Conservation (phyloP, 805 yeast genomes). For the Wickerhamiella qilinensis region DNA sequence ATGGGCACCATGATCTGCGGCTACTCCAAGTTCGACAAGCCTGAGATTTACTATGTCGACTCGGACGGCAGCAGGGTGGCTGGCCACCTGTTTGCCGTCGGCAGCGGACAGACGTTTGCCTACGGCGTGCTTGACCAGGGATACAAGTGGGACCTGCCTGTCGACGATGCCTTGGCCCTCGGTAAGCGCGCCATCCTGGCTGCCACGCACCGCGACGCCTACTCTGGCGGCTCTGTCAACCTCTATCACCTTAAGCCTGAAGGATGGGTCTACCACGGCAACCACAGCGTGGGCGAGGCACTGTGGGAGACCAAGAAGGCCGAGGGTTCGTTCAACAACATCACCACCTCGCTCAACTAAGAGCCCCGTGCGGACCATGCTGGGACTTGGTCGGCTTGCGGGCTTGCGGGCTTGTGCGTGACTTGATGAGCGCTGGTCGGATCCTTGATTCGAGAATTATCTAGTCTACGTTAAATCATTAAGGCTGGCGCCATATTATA, state of each 20-base stretch:
- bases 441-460: no score
- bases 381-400: no score
- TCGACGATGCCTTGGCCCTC: slow-evolving; percentile 83
- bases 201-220: slow-evolving; percentile 97
- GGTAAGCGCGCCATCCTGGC: slow-evolving; percentile 95
- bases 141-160: slow-evolving; percentile 78
- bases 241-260: slow-evolving; percentile 81
- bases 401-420: no score
- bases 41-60: slow-evolving; percentile 89
- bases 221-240: slow-evolving; percentile 91
- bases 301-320: slow-evolving; percentile 83
- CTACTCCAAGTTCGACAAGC: slow-evolving; percentile 86
- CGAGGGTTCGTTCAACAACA: slow-evolving; percentile 82
- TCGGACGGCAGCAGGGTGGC: slow-evolving; percentile 91
- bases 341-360: slow-evolving; percentile 14
- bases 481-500: no score
- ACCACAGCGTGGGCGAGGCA: slow-evolving; percentile 75
- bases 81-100: slow-evolving; percentile 93
- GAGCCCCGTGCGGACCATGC: no score
- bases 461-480: no score
- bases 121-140: slow-evolving; percentile 94
- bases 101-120: slow-evolving; percentile 98
- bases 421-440: no score
- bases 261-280: slow-evolving; percentile 95
- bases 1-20: slow-evolving; percentile 99